phyloP scores from a whole-genome alignment of 106 monocot species.

The Cymbidium sinense region DNA sequence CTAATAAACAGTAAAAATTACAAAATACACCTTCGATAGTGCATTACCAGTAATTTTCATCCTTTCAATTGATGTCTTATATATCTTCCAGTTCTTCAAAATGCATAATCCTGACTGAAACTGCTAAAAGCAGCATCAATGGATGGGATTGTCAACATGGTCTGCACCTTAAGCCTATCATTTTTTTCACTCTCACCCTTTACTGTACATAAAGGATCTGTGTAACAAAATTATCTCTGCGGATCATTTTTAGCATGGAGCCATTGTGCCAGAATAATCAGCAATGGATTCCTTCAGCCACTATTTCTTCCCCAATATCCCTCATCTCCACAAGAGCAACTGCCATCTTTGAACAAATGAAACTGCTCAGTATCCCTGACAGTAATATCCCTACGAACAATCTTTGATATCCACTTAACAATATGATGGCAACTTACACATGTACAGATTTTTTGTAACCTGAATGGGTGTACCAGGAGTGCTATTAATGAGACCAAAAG shows the following conservation, averaged over 20 bases:
- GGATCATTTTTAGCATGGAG: too few relatives aligned
- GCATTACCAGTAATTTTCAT: not conserved
- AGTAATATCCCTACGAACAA: constrained; percentile 75
- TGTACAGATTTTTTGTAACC: constrained; percentile 86
- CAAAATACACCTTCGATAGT: too few relatives aligned
- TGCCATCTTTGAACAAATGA: constrained; percentile 82
- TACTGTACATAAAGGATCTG: too few relatives aligned
- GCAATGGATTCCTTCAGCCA: not conserved
- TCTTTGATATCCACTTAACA: constrained; percentile 63
- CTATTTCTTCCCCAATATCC: constrained; percentile 37
- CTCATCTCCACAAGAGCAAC: constrained; percentile 71
- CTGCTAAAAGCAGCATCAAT: not conserved
- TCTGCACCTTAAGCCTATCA: too few relatives aligned
- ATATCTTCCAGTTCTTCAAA: not conserved
- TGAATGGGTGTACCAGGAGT: constrained; percentile 64
- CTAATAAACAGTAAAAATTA: too few relatives aligned
- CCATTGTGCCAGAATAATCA: too few relatives aligned
- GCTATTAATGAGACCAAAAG: constrained; percentile 79
- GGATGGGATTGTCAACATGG: too few relatives aligned
- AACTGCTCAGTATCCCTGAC: constrained; percentile 77
- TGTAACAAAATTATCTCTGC: too few relatives aligned
- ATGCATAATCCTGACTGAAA: not conserved
- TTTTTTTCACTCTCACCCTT: too few relatives aligned
- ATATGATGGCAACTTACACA: constrained; percentile 71
- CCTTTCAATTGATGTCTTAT: not conserved